phyloP scores from a whole-genome alignment of 139 green algal species.

The Astrephomene gubernaculifera region DNA sequence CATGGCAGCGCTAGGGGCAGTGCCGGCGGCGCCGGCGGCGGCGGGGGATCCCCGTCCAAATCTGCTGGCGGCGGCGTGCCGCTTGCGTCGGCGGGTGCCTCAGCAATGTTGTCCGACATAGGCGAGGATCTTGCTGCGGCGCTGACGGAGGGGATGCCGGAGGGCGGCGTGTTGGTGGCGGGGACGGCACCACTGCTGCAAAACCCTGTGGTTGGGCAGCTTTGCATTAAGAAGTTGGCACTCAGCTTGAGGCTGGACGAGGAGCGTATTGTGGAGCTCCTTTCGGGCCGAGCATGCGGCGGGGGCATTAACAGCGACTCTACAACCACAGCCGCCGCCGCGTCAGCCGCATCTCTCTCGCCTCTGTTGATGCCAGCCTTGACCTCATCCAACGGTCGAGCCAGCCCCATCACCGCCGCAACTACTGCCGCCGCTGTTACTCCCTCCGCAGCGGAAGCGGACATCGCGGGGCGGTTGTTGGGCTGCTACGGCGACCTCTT shows the following conservation, averaged over 20 bases:
- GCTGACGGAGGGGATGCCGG: slow-evolving; percentile 18
- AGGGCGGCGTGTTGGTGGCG: not conserved
- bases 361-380: no score
- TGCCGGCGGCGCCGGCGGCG: not conserved
- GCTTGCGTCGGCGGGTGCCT: not conserved
- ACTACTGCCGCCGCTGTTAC: not conserved
- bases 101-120: not conserved
- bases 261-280: slow-evolving; percentile 67
- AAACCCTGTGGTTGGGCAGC: slow-evolving; percentile 62
- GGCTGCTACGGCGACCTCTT: slow-evolving; percentile 76
- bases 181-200: slow-evolving; percentile 50
- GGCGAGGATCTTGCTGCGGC: slow-evolving; percentile 17
- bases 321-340: not conserved
- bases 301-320: not conserved
- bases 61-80: not conserved
- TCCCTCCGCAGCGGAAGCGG: not conserved
- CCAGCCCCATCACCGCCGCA: not conserved
- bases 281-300: slow-evolving; percentile 36
- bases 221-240: slow-evolving; percentile 71
- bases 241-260: slow-evolving; percentile 75
- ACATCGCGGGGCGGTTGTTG: slow-evolving; percentile 69
- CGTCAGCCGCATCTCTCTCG: not conserved
- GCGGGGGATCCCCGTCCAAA: not conserved
- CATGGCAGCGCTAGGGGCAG: not conserved
- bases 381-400: not conserved